phyloP scores from a whole-genome alignment of 176 grass and related monocot species.

The Pontederia crassipes region DNA sequence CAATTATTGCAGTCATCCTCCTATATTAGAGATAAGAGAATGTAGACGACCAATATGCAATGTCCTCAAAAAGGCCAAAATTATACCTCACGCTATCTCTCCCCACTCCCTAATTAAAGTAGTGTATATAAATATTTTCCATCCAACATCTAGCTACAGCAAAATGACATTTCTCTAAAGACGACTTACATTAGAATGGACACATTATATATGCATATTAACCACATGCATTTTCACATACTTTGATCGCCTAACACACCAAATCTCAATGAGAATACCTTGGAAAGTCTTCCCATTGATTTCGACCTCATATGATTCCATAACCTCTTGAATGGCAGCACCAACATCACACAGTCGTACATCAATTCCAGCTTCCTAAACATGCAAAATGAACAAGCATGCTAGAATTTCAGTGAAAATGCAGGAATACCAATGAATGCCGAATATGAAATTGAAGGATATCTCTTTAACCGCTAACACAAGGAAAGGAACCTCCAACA shows the following conservation, averaged over 20 bases:
- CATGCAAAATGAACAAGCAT: not conserved
- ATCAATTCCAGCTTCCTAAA: constrained; percentile 97
- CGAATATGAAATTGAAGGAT: not conserved
- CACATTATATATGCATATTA: no score
- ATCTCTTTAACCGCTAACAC: not conserved
- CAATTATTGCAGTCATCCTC: not conserved
- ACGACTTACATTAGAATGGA: no score
- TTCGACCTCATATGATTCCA: constrained; percentile 99
- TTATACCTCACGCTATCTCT: no score
- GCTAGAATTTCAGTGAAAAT: not conserved
- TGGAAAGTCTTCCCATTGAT: constrained; percentile 95
- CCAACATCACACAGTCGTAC: constrained; percentile 89
- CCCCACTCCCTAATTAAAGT: no score
- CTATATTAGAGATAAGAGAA: constrained; percentile 5
- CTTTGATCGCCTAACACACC: no score
- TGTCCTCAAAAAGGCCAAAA: no score
- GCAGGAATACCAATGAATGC: not conserved
- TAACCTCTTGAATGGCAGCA: constrained; percentile 97
- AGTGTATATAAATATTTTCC: no score
- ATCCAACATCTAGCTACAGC: no score
- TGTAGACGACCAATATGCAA: not conserved
- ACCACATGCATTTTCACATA: no score
- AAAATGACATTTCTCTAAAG: no score
- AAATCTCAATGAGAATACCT: constrained; percentile 27
- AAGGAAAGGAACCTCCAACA: no score